Percentiles rank a stretch among this genome's conserved stretches.
These are phyloP conservation scores for Haplosporangium sp. DNA, from an alignment of 371 early-diverging fungal genomes.

Conservation along the genomic window DNA sequence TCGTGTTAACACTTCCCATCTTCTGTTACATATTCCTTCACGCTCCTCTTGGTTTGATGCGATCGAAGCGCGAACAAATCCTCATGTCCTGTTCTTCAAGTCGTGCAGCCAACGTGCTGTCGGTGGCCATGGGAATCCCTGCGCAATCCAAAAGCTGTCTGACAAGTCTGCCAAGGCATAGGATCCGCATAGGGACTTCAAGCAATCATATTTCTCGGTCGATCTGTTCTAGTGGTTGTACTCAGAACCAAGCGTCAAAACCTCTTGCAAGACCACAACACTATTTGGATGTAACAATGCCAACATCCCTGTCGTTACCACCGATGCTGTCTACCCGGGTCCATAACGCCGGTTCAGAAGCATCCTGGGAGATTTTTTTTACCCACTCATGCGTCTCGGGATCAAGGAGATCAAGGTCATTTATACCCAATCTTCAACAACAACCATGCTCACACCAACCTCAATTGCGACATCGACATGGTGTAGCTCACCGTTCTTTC, in stretches of 20 bases:
- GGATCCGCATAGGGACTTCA: constrained; percentile 16
- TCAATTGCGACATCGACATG: constrained; percentile 20
- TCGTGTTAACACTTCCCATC: too few species aligned
- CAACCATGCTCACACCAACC: constrained; percentile 1
- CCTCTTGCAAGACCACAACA: not conserved
- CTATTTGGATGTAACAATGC: not conserved
- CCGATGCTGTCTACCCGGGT: not conserved
- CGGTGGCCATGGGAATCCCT: constrained; percentile 48
- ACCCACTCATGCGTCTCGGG: constrained; percentile 22
- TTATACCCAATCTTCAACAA: constrained; percentile 13
- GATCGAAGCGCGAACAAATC: not conserved
- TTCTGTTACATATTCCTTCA: too few species aligned
- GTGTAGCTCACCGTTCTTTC: constrained; percentile 25
- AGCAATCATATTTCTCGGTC: constrained; percentile 5
- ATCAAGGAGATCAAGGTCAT: constrained; percentile 23
- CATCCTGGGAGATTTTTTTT: constrained; percentile 40
- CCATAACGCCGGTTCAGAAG: constrained; percentile 11
- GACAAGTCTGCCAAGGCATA: constrained; percentile 15
- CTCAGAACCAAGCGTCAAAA: not conserved
- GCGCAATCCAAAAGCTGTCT: constrained; percentile 34
- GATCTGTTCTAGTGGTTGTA: constrained; percentile 1
- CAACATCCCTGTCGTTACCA: constrained; percentile 4
- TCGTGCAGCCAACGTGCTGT: constrained; percentile 51
- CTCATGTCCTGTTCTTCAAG: constrained; percentile 50
- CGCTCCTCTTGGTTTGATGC: too few species aligned